Base-by-base conservation (phyloP, 2,329 filamentous ascomycete genomes). In the Penicillium sp. region DNA sequence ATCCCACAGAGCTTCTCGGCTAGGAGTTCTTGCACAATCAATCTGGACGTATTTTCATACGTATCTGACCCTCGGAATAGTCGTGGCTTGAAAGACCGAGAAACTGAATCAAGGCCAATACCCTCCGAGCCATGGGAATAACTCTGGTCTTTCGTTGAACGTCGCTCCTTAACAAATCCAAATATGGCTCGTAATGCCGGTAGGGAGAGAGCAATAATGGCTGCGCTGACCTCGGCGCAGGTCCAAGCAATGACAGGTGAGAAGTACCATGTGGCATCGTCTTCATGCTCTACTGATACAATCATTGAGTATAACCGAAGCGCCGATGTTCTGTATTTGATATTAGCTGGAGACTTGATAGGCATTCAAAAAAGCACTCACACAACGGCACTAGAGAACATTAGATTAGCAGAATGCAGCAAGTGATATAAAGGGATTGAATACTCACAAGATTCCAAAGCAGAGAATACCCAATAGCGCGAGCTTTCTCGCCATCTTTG, bases 261-360 rank as follows among this genome's bases (percentile, higher is more conserved):
- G 49, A 64, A 62, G 44, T 60, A 64, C 62, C 61, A 63, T 2
- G 59, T 65, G n/a, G 53, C 47, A 42, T 65, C 61, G 3, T 50
- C 12, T 3, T 50, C 26, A 9, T 64, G 25, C 1, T 55, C 15
- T 2, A 64, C 35, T 1, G 57, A 43, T 6, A 49, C 45, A 42
- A 64, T 59, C 56, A 65, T 63, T n/a, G 59, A 51, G 33, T 64
- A 27, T 22, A 63, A 58, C 33, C 62, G 62, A 27, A 53, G 48
- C 27, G 62, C 25, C 4, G 62, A 65, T 22, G 62, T 60, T 35
- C 59, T 63, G 18, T 22, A 4, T 12, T 1, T 2, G 26, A 22
- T 22, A 6, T 46, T 29, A 37, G 40, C 27, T 46, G 3, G 23
- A 44, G 15, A 14, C 6, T 33, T 11, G 7, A 20, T 11, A 2